Base-by-base conservation (phyloP, 768 basidiomycete genomes). In the Boletus vermiculosoides region DNA sequence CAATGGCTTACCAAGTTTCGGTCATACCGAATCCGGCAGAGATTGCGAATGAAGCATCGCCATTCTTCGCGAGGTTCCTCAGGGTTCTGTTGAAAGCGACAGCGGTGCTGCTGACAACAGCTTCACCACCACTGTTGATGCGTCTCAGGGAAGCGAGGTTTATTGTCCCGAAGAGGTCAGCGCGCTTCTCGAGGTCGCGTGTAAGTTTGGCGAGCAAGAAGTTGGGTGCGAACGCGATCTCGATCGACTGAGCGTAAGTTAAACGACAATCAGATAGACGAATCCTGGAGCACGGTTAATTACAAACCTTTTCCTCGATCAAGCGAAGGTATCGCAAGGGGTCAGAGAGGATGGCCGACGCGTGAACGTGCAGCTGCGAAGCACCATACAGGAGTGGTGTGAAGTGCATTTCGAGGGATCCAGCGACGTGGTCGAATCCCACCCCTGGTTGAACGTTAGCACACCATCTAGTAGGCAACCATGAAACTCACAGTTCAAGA, bases 391-490 rank as follows among this genome's bases (percentile, higher is more conserved):
- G 56, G 30, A 71, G 58, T n/a, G 77, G 72, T 0, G 76, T 69
- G 2, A 79, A 56, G 50, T 78, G 77, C 57, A 78, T 68, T 49
- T 79, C 78, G 2, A 77, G 66, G 0, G 77, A 71, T 37, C 74
- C 76, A 2, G 78, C 78, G 28, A 79, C 76, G 50, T 79, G 78
- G 47, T 79, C 78, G 45, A 79, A 77, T 18, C 75, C 75, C 9
- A 79, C 77, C 78, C 71, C 70, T 71, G 58, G 12, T 33, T 36
- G 3, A 6, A 34, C 15, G 22, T 63, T n/a, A 69, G 54, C 16
- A 54, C 6, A 28, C 1, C 3, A 18, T 28, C n/a, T 1, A 8
- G 4, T 23, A 5, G 2, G 4, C 1, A 31, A 54, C 9, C 0
- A 34, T 16, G 12, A 8, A 28, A 59, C 70, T 59, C 22, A 71